Evolutionary conservation across 73 alveolate genomes (phyloP).

Genomic region (Tetrahymena malaccensis): DNA sequence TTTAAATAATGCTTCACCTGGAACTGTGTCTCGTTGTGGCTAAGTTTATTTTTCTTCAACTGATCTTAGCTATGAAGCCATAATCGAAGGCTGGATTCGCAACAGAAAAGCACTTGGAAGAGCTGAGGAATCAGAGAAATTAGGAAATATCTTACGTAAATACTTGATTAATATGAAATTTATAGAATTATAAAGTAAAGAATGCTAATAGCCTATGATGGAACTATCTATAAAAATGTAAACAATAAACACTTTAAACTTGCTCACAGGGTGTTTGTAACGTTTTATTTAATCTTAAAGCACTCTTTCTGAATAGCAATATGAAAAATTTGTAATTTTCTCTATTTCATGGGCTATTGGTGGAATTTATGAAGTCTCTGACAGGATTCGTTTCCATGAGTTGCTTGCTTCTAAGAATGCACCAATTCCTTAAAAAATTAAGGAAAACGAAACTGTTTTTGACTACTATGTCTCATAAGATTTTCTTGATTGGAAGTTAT

Average conservation of each 20-base stretch:
- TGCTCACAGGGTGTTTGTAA: constrained; percentile 63
- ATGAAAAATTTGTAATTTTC: constrained; percentile 83
- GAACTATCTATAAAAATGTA: constrained; percentile 52
- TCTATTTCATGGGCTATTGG: constrained; percentile 97
- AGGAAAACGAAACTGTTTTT: constrained; percentile 84
- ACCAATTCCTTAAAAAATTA: constrained; percentile 83
- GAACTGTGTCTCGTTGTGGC: constrained; percentile 99
- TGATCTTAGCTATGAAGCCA: constrained; percentile 98
- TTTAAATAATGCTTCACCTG: constrained; percentile 99
- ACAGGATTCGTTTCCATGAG: constrained; percentile 92
- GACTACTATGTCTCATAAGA: constrained; percentile 88
- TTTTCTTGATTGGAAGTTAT: constrained; percentile 71
- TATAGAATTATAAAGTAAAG: constrained; percentile 17
- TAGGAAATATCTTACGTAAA: constrained; percentile 17
- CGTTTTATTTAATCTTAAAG: constrained; percentile 64
- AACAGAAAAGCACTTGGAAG: constrained; percentile 76
- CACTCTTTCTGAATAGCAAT: constrained; percentile 57
- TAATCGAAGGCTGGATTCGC: constrained; percentile 91
- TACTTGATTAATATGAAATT: constrained; percentile 3
- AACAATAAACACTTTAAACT: constrained; percentile 53
- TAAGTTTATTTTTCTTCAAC: constrained; percentile 96
- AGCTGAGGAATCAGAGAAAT: constrained; percentile 60
- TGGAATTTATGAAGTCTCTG: constrained; percentile 96
- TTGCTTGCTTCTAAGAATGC: constrained; percentile 84
- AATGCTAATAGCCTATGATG: constrained; percentile 63